These are phyloP conservation scores for Linderina pennispora DNA, from an alignment of 192 early-diverging fungal species.

Conservation along the genomic window DNA sequence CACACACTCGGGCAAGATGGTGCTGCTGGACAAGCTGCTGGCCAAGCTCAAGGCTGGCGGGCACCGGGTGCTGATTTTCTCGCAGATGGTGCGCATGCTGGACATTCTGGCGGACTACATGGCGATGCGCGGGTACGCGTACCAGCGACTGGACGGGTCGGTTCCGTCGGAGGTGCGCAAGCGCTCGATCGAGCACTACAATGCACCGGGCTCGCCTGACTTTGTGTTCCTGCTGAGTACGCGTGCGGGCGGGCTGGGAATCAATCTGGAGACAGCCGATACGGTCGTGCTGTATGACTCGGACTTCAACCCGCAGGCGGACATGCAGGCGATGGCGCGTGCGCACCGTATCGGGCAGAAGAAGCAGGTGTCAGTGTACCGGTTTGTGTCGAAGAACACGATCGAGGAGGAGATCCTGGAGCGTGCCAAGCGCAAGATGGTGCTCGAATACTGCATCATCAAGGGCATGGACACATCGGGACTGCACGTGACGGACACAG, in stretches of 20 bases:
- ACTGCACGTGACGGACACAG: slow-evolving; percentile 51
- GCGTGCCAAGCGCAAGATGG: slow-evolving; percentile 99
- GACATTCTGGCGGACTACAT: slow-evolving; percentile 97
- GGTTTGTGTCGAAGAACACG: slow-evolving; percentile 94
- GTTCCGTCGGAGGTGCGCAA: slow-evolving; percentile 86
- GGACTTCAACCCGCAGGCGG: slow-evolving; percentile 95
- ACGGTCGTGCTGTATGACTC: slow-evolving; percentile 96
- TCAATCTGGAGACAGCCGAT: slow-evolving; percentile 95
- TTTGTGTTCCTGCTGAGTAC: slow-evolving; percentile 98
- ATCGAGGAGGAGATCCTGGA: slow-evolving; percentile 99
- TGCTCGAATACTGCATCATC: slow-evolving; percentile 98
- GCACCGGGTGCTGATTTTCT: slow-evolving; percentile 97
- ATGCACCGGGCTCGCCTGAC: slow-evolving; percentile 86
- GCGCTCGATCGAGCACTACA: slow-evolving; percentile 95
- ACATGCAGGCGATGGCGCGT: slow-evolving; percentile 96
- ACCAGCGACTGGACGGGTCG: slow-evolving; percentile 93
- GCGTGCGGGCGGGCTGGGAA: slow-evolving; percentile 92
- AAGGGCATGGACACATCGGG: slow-evolving; percentile 98
- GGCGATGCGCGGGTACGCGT: slow-evolving; percentile 73
- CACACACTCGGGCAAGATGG: slow-evolving; percentile 96
- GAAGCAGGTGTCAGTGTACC: slow-evolving; percentile 94
- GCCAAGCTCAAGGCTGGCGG: slow-evolving; percentile 83
- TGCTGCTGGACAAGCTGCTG: slow-evolving; percentile 91
- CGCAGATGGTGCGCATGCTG: slow-evolving; percentile 95
- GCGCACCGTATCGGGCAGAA: slow-evolving; percentile 99